Evolutionary conservation across 2,329 filamentous ascomycete species (phyloP).

Genomic region (Sporothrix euskadiensis): DNA sequence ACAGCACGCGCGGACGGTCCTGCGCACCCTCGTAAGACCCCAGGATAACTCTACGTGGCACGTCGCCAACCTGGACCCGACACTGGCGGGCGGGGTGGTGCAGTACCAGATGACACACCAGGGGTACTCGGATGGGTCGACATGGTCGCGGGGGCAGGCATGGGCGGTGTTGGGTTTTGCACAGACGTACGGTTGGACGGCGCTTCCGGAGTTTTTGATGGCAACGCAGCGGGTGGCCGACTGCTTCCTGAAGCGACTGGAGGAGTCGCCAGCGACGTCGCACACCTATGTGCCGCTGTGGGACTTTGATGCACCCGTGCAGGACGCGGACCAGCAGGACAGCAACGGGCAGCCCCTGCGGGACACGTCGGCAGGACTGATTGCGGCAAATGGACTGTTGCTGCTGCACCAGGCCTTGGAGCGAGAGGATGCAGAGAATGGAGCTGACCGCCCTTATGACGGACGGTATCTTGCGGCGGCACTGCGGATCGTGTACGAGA

Average conservation of each 20-base stretch:
- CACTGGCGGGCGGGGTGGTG: conserved; percentile 42
- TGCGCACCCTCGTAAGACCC: conserved; percentile 44
- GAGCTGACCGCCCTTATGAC: conserved; percentile 21
- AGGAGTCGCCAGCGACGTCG: conserved; percentile 33
- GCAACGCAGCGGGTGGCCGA: conserved; percentile 49
- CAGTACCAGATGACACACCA: conserved; percentile 52
- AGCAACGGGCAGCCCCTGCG: conserved; percentile 30
- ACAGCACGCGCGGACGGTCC: conserved; percentile 45
- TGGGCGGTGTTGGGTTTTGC: conserved; percentile 55
- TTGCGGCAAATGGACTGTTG: conserved; percentile 46
- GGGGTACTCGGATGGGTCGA: conserved; percentile 48
- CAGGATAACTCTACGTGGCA: conserved; percentile 46
- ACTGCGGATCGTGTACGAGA: conserved; percentile 38
- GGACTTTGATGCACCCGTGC: conserved; percentile 32
- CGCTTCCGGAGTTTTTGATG: conserved; percentile 45
- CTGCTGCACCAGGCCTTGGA: conserved; percentile 42
- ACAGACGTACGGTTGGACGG: conserved; percentile 53
- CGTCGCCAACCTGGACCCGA: conserved; percentile 51
- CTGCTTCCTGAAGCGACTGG: conserved; percentile 50
- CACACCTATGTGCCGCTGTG: conserved; percentile 37
- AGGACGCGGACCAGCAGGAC: conserved; percentile 20
- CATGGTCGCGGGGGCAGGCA: conserved; percentile 54
- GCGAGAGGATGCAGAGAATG: conserved; percentile 21
- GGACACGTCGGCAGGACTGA: conserved; percentile 44
- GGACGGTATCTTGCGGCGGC: conserved; percentile 36